Conservation (phyloP, 768 basidiomycete genomes). For the Mycena leptocephala region DNA sequence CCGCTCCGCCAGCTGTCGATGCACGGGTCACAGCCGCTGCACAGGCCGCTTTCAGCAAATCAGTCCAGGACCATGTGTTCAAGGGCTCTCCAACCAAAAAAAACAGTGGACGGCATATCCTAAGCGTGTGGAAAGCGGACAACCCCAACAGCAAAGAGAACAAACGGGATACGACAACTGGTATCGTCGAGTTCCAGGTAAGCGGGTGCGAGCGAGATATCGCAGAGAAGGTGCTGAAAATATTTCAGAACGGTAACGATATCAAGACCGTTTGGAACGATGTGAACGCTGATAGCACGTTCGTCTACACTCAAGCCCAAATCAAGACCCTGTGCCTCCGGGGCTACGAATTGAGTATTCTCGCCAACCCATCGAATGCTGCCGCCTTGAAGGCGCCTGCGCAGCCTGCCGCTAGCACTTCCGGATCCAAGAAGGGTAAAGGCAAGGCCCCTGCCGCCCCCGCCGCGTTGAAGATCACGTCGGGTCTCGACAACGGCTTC, state of each 20-base stretch:
- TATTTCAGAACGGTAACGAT: neutral
- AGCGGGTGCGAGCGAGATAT: neutral
- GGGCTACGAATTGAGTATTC: conserved; percentile 13
- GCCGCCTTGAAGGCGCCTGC: neutral
- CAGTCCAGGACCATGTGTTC: neutral
- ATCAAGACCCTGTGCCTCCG: conserved; percentile 10
- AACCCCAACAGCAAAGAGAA: neutral
- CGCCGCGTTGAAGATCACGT: conserved; percentile 1
- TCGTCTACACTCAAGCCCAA: conserved; percentile 5
- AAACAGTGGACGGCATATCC: conserved; percentile 8
- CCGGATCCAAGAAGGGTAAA: conserved; percentile 6
- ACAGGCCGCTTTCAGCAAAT: neutral
- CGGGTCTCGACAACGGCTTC: conserved; percentile 8
- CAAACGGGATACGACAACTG: neutral
- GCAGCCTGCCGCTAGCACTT: neutral
- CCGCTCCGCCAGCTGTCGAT: conserved; percentile 1
- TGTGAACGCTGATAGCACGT: neutral
- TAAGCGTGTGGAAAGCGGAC: neutral
- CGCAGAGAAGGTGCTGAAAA: neutral
- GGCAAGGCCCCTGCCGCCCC: neutral
- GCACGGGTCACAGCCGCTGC: neutral
- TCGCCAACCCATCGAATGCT: neutral
- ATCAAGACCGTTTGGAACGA: conserved; percentile 25
- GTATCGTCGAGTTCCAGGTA: conserved; percentile 14
- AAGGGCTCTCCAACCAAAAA: neutral